Evolutionary conservation across 768 basidiomycete species (phyloP).

Genomic region (Hygrophorus pudorinus): DNA sequence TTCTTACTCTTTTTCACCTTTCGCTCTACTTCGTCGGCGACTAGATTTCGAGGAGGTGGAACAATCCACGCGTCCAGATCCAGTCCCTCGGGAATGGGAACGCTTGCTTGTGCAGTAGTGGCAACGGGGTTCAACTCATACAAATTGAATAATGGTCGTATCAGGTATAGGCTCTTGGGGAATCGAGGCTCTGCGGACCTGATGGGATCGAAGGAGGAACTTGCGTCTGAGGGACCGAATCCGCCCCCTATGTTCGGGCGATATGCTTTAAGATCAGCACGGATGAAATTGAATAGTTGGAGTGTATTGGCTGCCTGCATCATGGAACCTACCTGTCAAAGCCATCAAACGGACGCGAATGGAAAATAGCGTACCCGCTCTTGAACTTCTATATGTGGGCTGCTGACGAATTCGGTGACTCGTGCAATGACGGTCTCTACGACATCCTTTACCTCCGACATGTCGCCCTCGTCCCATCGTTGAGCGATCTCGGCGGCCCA

Average conservation of each 20-base stretch:
- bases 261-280: slow-evolving; percentile 56
- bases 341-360: slow-evolving; percentile 3
- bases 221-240: slow-evolving; percentile 23
- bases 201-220: slow-evolving; percentile 29
- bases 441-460: slow-evolving; percentile 51
- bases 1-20: slow-evolving; percentile 25
- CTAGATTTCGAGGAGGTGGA: slow-evolving; percentile 41
- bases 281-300: slow-evolving; percentile 67
- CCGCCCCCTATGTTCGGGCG: slow-evolving; percentile 28
- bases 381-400: slow-evolving; percentile 79
- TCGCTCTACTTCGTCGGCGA: slow-evolving; percentile 42
- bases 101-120: slow-evolving; percentile 64
- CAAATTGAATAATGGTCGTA: slow-evolving; percentile 64
- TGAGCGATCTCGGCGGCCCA: slow-evolving; percentile 74
- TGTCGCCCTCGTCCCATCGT: slow-evolving; percentile 65
- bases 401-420: slow-evolving; percentile 48
- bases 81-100: slow-evolving; percentile 74
- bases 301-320: slow-evolving; percentile 70
- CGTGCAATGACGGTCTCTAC: slow-evolving; percentile 54
- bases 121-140: slow-evolving; percentile 87
- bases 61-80: slow-evolving; percentile 85
- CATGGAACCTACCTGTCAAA: slow-evolving; percentile 1
- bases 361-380: slow-evolving; percentile 58
- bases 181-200: slow-evolving; percentile 40
- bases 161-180: slow-evolving; percentile 84